Evolutionary conservation across 129 eudicot genomes (phyloP), one percentile per base, ranked within the genome.

Genomic region (Lonicera japonica): DNA sequence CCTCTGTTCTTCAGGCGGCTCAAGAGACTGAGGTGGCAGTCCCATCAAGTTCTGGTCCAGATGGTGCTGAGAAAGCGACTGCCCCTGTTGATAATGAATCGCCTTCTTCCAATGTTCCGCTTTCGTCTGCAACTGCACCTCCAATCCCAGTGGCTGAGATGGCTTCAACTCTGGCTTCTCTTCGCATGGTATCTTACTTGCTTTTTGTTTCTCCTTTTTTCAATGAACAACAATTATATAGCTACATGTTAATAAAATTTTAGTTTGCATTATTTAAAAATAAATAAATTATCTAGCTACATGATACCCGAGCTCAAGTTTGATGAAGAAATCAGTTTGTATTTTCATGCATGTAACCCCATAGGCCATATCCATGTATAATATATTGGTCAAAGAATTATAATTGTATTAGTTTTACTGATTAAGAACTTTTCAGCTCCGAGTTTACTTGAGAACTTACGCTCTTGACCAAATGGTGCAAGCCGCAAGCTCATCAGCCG

Each of bases 391-490:
- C 14, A 51, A 50, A 40, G 25, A 7, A 4, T 9, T 56, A 22
- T 56, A 23, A 8, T 14, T 18, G 23, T 56, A 6, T 48, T 43
- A 61, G 23, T 56, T 6, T 48, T 43, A 61, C 62, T 72, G 75
- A 78, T 52, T 61, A 25, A 50, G 48, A 45, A 48, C 51, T 57
- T 77, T 81, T 67, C 85, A 94, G 99, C 80, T 94, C 53, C 89
- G 87, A 56, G 99, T 94, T 54, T 88, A 94, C 74, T 78, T 85
- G 82, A 77, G 99, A 71, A 80, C 99, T 15, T 88, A 88, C 39
- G 99, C 82, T 25, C 82, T 88, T 61, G 96, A 88, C 48, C 91
- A 94, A 76, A 94, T 94, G 96, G 99, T 94, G 78, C 95, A 94
- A 83, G 99, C 95, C 74, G 99, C 89, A 39, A 94, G 92, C 80